Evolutionary conservation across 805 yeast species (phyloP).

Genomic region (Ogataea neopini): DNA sequence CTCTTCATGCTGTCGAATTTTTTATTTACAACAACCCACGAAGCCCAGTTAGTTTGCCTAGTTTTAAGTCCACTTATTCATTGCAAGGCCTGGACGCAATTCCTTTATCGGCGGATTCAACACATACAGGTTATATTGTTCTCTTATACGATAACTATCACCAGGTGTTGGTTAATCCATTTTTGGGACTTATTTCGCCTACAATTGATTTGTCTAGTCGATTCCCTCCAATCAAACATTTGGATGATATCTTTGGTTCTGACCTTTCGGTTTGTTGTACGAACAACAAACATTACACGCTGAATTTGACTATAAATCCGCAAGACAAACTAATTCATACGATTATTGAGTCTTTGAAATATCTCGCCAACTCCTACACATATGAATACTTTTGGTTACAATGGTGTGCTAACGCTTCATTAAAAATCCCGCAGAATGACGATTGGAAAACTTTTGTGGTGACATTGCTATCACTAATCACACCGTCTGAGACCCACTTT

Average conservation of each 20-base stretch:
- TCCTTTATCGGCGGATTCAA: slow-evolving; percentile 34
- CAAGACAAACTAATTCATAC: slow-evolving; percentile 41
- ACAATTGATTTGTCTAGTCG: slow-evolving; percentile 27
- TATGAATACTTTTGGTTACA: slow-evolving; percentile 59
- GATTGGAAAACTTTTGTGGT: slow-evolving; percentile 65
- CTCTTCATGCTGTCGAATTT: slow-evolving; percentile 45
- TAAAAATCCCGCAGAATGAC: slow-evolving; percentile 38
- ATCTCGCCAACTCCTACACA: slow-evolving; percentile 57
- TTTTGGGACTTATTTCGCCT: slow-evolving; percentile 48
- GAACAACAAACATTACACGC: slow-evolving; percentile 27
- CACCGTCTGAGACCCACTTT: slow-evolving; percentile 44
- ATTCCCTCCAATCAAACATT: slow-evolving; percentile 23
- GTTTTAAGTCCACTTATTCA: slow-evolving; percentile 23
- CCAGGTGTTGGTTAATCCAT: slow-evolving; percentile 54
- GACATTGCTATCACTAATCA: slow-evolving; percentile 48
- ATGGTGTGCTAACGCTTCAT: slow-evolving; percentile 58
- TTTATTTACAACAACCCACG: slow-evolving; percentile 46
- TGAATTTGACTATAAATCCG: slow-evolving; percentile 47
- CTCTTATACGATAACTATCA: slow-evolving; percentile 39
- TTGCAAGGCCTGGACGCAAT: slow-evolving; percentile 39
- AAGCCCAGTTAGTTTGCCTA: slow-evolving; percentile 30
- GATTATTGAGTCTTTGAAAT: slow-evolving; percentile 52
- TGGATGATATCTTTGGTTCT: slow-evolving; percentile 28
- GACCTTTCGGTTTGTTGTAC: slow-evolving; percentile 27
- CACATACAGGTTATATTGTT: slow-evolving; percentile 47